These are phyloP conservation scores for Debaryomyces psychrophilus DNA, from an alignment of 1,139 yeast genomes.

Conservation along the genomic window DNA sequence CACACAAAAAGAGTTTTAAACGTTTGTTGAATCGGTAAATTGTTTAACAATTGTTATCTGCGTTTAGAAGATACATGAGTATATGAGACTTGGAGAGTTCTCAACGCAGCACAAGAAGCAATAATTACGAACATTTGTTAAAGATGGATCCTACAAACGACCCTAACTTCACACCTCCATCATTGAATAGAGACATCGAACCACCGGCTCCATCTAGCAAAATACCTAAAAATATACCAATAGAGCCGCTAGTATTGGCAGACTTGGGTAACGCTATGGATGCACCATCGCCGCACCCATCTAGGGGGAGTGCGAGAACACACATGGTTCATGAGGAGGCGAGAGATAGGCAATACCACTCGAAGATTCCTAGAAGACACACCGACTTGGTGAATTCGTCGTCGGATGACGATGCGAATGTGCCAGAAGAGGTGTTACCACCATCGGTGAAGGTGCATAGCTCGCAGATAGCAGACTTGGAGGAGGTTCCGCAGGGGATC, in stretches of 20 bases:
- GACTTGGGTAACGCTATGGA: conserved; percentile 72
- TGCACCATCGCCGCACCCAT: conserved; percentile 68
- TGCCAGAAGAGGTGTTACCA: conserved; percentile 29
- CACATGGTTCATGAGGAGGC: conserved; percentile 9
- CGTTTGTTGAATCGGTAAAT: conserved; percentile 2
- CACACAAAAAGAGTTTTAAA: conserved; percentile 6
- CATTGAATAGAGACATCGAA: conserved; percentile 57
- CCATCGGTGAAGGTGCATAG: conserved; percentile 57
- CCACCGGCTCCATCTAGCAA: conserved; percentile 74
- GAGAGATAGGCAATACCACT: conserved; percentile 23
- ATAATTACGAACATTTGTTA: not conserved
- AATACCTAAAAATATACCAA: conserved; percentile 78
- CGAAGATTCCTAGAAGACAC: conserved; percentile 47
- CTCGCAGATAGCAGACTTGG: conserved; percentile 85
- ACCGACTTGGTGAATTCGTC: conserved; percentile 43
- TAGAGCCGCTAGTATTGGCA: conserved; percentile 73
- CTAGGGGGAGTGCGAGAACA: conserved; percentile 18
- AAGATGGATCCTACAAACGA: conserved; percentile 83
- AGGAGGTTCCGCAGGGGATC: conserved; percentile 94
- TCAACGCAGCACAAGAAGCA: not conserved
- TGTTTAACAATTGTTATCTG: conserved; percentile 1
- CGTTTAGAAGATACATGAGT: not conserved
- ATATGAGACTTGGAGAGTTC: not conserved
- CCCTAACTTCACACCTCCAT: conserved; percentile 76
- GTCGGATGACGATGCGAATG: conserved; percentile 32